Percentiles rank a stretch among this genome's conserved stretches.
phyloP scores from a whole-genome alignment of 306 rosid species.

The peach (Prunus persica) region DNA sequence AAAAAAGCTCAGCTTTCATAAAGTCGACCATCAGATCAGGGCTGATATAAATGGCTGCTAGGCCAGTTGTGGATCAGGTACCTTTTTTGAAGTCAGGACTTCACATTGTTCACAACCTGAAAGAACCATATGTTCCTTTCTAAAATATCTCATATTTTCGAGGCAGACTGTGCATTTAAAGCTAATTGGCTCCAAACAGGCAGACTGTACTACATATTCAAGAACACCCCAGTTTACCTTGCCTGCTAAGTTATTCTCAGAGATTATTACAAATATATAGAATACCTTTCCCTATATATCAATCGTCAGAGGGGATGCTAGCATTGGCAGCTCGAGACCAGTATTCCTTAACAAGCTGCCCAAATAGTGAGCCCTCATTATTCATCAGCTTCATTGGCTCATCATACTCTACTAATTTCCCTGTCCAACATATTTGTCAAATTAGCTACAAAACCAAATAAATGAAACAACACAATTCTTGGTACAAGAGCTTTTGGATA shows the following conservation, averaged over 20 bases:
- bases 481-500: background rate
- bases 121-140: no score
- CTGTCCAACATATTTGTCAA: background rate
- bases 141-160: no score
- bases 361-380: slow-evolving; percentile 15
- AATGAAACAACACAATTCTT: background rate
- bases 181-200: background rate
- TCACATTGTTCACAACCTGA: no score
- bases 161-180: background rate
- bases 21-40: no score
- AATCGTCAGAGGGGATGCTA: background rate
- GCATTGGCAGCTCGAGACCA: slow-evolving; percentile 24
- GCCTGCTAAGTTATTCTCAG: no score
- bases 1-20: background rate
- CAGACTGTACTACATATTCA: no score
- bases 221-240: no score
- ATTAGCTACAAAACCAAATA: background rate
- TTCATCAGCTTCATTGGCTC: slow-evolving; percentile 28
- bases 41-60: no score
- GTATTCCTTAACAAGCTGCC: slow-evolving; percentile 25
- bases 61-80: no score
- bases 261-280: background rate
- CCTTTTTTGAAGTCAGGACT: no score
- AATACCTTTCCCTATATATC: background rate
- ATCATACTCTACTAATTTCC: slow-evolving; percentile 31